A percentile compares a stretch with the other conserved stretches of the same genome.
These are phyloP conservation scores for Gossypium davidsonii DNA, from an alignment of 441 rosid species.

Conservation along the genomic window DNA sequence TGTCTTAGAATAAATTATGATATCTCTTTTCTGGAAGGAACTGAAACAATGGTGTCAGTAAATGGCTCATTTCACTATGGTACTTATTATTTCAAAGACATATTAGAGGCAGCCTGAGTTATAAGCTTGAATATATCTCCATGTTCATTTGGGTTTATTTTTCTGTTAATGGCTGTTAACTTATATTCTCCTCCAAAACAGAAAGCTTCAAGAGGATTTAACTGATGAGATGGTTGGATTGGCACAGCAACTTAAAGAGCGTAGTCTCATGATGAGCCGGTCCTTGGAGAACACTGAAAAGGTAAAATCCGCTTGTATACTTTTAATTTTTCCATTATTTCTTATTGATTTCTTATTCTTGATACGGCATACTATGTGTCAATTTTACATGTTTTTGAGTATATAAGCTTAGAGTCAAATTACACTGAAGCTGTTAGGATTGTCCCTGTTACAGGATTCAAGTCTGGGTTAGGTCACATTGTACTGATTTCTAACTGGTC, in stretches of 20 bases:
- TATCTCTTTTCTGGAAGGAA: not conserved
- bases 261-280: slow-evolving; percentile 69
- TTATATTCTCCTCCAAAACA: slow-evolving; percentile 20
- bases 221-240: slow-evolving; percentile 92
- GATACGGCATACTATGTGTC: not conserved
- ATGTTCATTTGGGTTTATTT: not conserved
- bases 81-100: not conserved
- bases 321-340: not conserved
- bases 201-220: slow-evolving; percentile 72
- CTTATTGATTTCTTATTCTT: not conserved
- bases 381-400: not conserved
- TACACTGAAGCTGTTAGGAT: not conserved
- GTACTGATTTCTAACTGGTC: not conserved
- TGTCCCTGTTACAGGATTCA: not conserved
- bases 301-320: slow-evolving; percentile 24
- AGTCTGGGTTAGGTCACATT: not conserved
- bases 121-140: not conserved
- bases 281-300: slow-evolving; percentile 75
- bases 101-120: not conserved
- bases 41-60: not conserved
- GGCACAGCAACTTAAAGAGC: slow-evolving; percentile 78
- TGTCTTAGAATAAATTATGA: not conserved
- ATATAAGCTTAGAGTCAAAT: not conserved
- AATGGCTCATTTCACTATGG: not conserved
- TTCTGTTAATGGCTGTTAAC: not conserved